phyloP scores from a whole-genome alignment of 257 asterid genomes.

The Echites panduratus region DNA sequence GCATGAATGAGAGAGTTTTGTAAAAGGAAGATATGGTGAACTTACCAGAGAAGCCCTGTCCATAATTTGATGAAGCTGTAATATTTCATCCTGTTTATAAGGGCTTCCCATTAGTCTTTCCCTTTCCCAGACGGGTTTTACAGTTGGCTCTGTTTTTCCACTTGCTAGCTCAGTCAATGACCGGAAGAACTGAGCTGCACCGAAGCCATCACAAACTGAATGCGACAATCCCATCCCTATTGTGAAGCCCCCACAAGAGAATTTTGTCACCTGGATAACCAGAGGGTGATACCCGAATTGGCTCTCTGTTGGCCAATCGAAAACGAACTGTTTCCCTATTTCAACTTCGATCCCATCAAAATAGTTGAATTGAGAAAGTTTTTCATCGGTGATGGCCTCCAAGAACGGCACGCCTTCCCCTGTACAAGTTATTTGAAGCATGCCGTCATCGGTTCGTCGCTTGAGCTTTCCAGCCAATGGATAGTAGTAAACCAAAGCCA shows the following conservation, averaged over 20 bases:
- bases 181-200: conserved; percentile 52
- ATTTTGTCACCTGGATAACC: conserved; percentile 45
- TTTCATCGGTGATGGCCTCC: conserved; percentile 8
- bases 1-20: conserved; percentile 23
- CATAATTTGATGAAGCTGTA: conserved; percentile 9
- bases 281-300: conserved; percentile 34
- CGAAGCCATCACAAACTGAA: conserved; percentile 59
- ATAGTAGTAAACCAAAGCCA: conserved; percentile 16
- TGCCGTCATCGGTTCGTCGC: conserved; percentile 13
- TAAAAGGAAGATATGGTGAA: conserved; percentile 30
- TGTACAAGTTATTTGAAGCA: conserved; percentile 18
- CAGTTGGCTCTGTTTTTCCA: conserved; percentile 23
- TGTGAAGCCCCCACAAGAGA: conserved; percentile 65
- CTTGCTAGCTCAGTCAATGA: conserved; percentile 54
- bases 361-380: conserved; percentile 14
- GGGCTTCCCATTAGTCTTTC: conserved; percentile 34
- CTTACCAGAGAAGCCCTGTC: background rate
- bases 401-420: conserved; percentile 21
- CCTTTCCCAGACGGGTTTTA: conserved; percentile 54
- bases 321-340: conserved; percentile 8
- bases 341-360: conserved; percentile 15
- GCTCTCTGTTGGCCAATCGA: conserved; percentile 13
- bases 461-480: conserved; percentile 27
- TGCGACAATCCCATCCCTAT: conserved; percentile 60
- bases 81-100: conserved; percentile 22